A percentile compares a stretch with the other conserved stretches of the same genome.
Conservation (phyloP, 257 asterid species). For the Dorcoceras hygrometricum region DNA sequence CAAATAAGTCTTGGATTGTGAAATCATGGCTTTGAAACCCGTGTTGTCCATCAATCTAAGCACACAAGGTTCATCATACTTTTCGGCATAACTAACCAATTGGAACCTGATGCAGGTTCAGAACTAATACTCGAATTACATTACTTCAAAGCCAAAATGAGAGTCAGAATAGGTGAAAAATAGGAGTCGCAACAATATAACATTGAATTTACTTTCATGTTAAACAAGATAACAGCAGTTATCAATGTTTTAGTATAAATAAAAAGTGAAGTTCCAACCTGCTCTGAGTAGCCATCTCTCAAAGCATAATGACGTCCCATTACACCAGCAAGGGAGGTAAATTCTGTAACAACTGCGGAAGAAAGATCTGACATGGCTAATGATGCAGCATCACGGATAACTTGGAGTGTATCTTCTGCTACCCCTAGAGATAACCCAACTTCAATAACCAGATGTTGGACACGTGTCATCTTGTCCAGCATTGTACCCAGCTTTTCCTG, state of each 20-base stretch:
- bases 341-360: constrained; percentile 88
- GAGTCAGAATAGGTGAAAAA: constrained; percentile 2
- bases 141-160: not conserved
- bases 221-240: constrained; percentile 3
- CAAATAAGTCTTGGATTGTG: too few relatives aligned
- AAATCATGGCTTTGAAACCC: too few relatives aligned
- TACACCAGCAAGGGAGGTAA: constrained; percentile 87
- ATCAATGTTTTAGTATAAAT: constrained; percentile 9
- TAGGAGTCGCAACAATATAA: constrained; percentile 9
- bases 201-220: not conserved
- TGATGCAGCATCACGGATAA: constrained; percentile 67
- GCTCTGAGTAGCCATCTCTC: constrained; percentile 83
- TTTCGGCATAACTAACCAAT: not conserved
- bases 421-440: constrained; percentile 60
- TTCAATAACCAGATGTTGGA: constrained; percentile 57
- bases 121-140: not conserved
- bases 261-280: constrained; percentile 39
- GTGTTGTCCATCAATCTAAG: too few relatives aligned
- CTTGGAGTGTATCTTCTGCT: constrained; percentile 48
- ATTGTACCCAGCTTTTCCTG: constrained; percentile 96
- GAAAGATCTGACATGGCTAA: constrained; percentile 94
- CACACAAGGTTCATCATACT: not conserved
- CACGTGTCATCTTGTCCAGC: constrained; percentile 90
- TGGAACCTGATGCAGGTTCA: too few relatives aligned
- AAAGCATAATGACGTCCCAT: constrained; percentile 96